phyloP scores from a whole-genome alignment of 768 basidiomycete genomes.

The Mycena galericulata region DNA sequence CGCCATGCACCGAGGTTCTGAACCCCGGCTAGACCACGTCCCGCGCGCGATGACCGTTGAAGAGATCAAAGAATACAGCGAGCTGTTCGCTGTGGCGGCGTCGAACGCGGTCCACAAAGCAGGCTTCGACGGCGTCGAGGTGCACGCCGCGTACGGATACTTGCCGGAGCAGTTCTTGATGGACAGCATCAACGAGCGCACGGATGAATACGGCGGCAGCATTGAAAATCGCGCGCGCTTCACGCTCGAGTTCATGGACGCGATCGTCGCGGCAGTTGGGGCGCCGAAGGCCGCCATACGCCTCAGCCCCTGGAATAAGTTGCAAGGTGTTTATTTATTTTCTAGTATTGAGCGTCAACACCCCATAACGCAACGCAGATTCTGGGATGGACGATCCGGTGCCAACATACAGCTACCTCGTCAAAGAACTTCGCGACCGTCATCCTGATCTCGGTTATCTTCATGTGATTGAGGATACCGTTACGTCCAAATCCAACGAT shows the following conservation, averaged over 20 bases:
- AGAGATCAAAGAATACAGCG: constrained; percentile 63
- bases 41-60: constrained; percentile 58
- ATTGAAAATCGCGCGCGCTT: constrained; percentile 72
- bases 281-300: constrained; percentile 65
- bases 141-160: constrained; percentile 61
- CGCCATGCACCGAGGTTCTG: constrained; percentile 32
- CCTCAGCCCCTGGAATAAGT: constrained; percentile 65
- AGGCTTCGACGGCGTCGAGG: constrained; percentile 75
- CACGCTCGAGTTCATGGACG: constrained; percentile 64
- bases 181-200: constrained; percentile 63
- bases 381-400: background rate
- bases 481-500: background rate
- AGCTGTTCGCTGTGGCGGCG: constrained; percentile 65
- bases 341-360: background rate
- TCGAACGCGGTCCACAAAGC: constrained; percentile 65
- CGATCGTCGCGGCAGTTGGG: constrained; percentile 65
- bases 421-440: background rate
- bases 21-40: constrained; percentile 27
- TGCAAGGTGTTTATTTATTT: constrained; percentile 46
- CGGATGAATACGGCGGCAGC: constrained; percentile 77
- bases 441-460: background rate
- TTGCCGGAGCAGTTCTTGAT: constrained; percentile 75
- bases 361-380: background rate
- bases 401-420: background rate
- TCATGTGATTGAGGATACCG: background rate